phyloP scores from a whole-genome alignment of 768 basidiomycete genomes.

The Russula brevipes region DNA sequence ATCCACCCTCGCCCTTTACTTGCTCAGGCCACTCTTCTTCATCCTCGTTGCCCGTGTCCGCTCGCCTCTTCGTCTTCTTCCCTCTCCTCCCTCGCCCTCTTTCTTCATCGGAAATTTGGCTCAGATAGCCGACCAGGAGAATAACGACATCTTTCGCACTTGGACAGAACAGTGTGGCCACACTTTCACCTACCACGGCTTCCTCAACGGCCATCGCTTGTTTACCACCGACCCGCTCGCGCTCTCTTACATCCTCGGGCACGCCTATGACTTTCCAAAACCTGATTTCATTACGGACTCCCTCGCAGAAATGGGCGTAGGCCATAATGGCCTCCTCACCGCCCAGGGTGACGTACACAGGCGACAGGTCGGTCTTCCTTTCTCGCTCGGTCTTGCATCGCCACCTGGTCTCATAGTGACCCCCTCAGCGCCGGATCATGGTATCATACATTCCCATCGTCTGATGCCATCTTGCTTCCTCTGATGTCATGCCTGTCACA shows the following conservation, averaged over 20 bases:
- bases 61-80: slow-evolving; percentile 46
- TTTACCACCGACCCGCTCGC: slow-evolving; percentile 56
- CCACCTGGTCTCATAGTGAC: slow-evolving; percentile 1
- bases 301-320: slow-evolving; percentile 48
- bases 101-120: slow-evolving; percentile 50
- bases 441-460: slow-evolving; percentile 34
- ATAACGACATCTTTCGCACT: slow-evolving; percentile 41
- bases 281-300: slow-evolving; percentile 51
- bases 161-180: slow-evolving; percentile 47
- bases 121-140: slow-evolving; percentile 55
- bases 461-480: slow-evolving; percentile 19
- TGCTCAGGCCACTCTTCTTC: slow-evolving; percentile 36
- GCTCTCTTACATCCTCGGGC: slow-evolving; percentile 51
- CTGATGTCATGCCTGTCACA: slow-evolving; percentile 8
- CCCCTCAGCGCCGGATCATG: slow-evolving; percentile 44
- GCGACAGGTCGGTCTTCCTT: slow-evolving; percentile 40
- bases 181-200: slow-evolving; percentile 50
- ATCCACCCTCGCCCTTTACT: slow-evolving; percentile 26
- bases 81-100: slow-evolving; percentile 43
- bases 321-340: slow-evolving; percentile 45
- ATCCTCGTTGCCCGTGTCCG: slow-evolving; percentile 42
- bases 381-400: not conserved
- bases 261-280: slow-evolving; percentile 57
- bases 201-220: slow-evolving; percentile 48
- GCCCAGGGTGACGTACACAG: slow-evolving; percentile 53